Base-by-base conservation (phyloP, 371 early-diverging fungal species). In the Syncephalis plumigaleata region DNA sequence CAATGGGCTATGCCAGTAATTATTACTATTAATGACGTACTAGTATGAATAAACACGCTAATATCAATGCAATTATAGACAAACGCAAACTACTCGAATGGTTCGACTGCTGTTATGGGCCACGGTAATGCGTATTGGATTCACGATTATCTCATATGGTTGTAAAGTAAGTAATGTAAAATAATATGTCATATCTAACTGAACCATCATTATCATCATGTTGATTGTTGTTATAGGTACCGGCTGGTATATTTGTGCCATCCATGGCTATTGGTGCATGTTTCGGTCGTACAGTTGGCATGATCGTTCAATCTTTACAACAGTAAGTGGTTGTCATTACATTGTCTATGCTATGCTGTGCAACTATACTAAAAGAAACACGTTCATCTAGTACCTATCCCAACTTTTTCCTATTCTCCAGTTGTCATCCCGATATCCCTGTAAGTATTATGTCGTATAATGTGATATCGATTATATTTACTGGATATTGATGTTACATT, bases 231-330 rank as follows among this genome's bases (percentile, higher is more conserved):
- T 25, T 47, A 9, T 26, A 57, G 49, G 75, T 91, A 9, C 96
- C 97, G 9, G 86, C 86, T 18, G 95, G 97, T 27, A 78, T 88
- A 2, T 93, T 95, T 58, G 71, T 90, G 18, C 93, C 95, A 0
- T 77, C 83, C 25, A 81, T 97, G 77, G 85, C 81, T 16, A 72
- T 90, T 18, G 97, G 97, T 9, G 95, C 94, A 1, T 64, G 77
- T 22, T 79, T 79, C 52, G 97, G 97, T 2, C 71, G 97, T 17
- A 72, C 87, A 56, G 60, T 92, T n/a, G 97, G 92, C 15, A 71
- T 92, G 17, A 47, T 79, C n/a, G 77, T 89, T 57, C 78, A 87
- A 44, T 51, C 65, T 11, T 52, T 77, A 37, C 79, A 81, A 24
- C 36, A 50, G 67, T 65, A 53, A 39, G 50, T 44, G 21, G 17